Conservation (phyloP, 31 red algal species). For the Bonnemaisonia californica region DNA sequence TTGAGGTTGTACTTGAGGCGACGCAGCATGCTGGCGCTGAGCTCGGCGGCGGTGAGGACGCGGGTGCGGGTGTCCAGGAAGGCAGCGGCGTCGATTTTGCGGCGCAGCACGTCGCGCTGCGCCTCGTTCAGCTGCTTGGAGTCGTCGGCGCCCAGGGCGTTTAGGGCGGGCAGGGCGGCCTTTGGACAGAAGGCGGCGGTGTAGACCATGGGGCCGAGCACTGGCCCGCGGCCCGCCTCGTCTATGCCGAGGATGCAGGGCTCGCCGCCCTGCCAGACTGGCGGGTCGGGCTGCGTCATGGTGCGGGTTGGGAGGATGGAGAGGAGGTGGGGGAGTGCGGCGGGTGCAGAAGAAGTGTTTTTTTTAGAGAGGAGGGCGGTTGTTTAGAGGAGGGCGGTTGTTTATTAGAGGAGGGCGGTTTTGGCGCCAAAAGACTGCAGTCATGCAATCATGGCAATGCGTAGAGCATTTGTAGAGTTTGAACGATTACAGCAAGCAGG, state of each 20-base stretch:
- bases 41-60: constrained; percentile 42
- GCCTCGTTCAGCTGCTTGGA: constrained; percentile 72
- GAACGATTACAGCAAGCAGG: too few relatives aligned
- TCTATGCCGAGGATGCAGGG: constrained; percentile 82
- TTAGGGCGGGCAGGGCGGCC: not conserved
- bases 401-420: too few relatives aligned
- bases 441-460: not conserved
- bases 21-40: constrained; percentile 72
- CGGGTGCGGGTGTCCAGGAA: constrained; percentile 38
- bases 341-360: too few relatives aligned
- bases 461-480: too few relatives aligned
- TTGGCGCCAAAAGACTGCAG: not conserved
- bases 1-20: constrained; percentile 70
- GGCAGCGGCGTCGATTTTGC: constrained; percentile 48
- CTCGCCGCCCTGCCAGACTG: not conserved
- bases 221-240: constrained; percentile 83
- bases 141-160: constrained; percentile 54
- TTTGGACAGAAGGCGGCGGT: constrained; percentile 53
- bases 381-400: too few relatives aligned
- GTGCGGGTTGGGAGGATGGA: not conserved
- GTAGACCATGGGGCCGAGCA: constrained; percentile 84
- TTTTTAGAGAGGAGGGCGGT: too few relatives aligned
- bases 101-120: constrained; percentile 55
- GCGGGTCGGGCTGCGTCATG: not conserved
- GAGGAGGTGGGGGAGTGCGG: not conserved